Percentiles rank a stretch among this genome's conserved stretches.
Evolutionary conservation across 163 green algal species (phyloP).

Genomic region (Picocystis sp.): DNA sequence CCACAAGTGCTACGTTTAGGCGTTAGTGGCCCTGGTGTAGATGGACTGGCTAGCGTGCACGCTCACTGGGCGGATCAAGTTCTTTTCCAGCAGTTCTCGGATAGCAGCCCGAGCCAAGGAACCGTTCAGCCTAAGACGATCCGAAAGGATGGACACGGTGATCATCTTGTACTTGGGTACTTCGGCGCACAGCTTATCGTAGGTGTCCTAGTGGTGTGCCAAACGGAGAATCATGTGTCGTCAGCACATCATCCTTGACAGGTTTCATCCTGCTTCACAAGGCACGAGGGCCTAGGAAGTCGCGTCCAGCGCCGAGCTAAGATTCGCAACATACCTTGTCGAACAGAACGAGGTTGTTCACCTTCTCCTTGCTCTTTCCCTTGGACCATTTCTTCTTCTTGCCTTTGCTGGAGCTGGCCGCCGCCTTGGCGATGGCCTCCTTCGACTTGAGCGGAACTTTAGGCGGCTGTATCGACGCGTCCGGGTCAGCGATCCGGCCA

Average conservation of each 20-base stretch:
- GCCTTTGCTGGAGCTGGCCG: constrained; percentile 8
- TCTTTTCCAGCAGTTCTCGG: constrained; percentile 60
- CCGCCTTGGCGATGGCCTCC: constrained; percentile 12
- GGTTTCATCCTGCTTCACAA: too few species aligned
- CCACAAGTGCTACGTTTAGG: background rate
- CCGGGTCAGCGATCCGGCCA: too few species aligned
- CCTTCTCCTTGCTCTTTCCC: constrained; percentile 99
- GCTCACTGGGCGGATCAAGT: constrained; percentile 69
- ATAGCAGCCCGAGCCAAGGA: constrained; percentile 81
- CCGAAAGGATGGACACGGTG: constrained; percentile 80
- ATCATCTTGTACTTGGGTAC: constrained; percentile 99
- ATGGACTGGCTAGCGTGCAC: constrained; percentile 72
- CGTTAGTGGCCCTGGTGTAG: constrained; percentile 70
- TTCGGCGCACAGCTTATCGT: constrained; percentile 92
- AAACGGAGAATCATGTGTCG: background rate
- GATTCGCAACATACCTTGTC: constrained; percentile 48
- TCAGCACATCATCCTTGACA: too few species aligned
- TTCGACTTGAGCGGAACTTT: constrained; percentile 13
- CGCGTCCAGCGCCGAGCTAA: background rate
- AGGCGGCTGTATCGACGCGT: constrained; percentile 7
- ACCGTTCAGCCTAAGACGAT: constrained; percentile 78
- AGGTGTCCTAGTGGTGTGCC: constrained; percentile 48
- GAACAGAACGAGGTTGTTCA: constrained; percentile 96
- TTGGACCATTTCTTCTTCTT: constrained; percentile 39
- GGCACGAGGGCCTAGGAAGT: background rate